Evolutionary conservation across 2,329 filamentous ascomycete genomes (phyloP).

Genomic region (Colletotrichum endophyticum): DNA sequence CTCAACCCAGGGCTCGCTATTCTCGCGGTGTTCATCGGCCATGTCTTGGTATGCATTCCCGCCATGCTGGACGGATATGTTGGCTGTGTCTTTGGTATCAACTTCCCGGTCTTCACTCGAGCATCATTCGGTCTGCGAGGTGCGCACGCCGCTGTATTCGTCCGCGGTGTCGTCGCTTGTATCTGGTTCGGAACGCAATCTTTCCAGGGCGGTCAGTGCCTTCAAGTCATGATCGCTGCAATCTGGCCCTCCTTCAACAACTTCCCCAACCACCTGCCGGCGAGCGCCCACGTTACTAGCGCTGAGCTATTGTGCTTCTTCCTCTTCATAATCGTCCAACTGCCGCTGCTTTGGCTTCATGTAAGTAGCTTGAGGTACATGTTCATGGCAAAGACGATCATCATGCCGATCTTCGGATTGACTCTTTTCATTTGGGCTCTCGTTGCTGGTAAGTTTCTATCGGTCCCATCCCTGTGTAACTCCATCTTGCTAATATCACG

Average conservation of each 20-base stretch:
- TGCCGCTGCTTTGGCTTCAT: conserved; percentile 27
- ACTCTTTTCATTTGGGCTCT: conserved; percentile 27
- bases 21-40: conserved; percentile 22
- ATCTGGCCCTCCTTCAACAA: conserved; percentile 45
- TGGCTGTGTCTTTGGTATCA: conserved; percentile 31
- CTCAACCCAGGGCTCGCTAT: conserved; percentile 23
- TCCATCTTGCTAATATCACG: not conserved
- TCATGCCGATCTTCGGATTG: conserved; percentile 24
- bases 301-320: conserved; percentile 25
- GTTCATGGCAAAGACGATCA: conserved; percentile 26
- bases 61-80: conserved; percentile 23
- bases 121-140: conserved; percentile 31
- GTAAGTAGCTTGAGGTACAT: conserved; percentile 16
- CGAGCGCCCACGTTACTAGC: conserved; percentile 36
- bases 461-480: fast-evolving
- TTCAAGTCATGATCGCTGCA: conserved; percentile 36
- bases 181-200: conserved; percentile 41
- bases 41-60: conserved; percentile 20
- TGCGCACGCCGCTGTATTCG: conserved; percentile 34
- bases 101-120: conserved; percentile 33
- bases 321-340: conserved; percentile 29
- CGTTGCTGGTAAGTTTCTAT: not conserved
- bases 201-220: conserved; percentile 30
- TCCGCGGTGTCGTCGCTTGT: conserved; percentile 37
- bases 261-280: conserved; percentile 45